Evolutionary conservation across 2,329 filamentous ascomycete species (phyloP), one percentile per base, ranked within the genome.

Genomic region (Trichoderma simmonsii): DNA sequence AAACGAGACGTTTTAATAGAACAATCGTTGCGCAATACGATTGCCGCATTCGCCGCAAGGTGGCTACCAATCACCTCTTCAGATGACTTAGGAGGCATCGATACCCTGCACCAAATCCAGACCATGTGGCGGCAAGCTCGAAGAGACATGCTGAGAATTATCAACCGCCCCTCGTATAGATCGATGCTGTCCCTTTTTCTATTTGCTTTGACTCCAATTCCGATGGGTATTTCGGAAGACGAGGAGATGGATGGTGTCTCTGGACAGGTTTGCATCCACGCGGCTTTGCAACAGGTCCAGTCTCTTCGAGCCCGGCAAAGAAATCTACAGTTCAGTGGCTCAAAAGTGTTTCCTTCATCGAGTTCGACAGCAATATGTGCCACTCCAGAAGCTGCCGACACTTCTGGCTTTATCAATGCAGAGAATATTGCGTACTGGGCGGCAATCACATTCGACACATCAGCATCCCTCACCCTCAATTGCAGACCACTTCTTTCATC

Each of bases 11-110:
- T 11, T 15, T 43, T 43, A 7, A 43, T 63, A 28, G 34, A 28
- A 43, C 32, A 18, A 43, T 63, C 60, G 7, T 63, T 63, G 34
- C 34, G 60, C 14, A 30, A 63, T 63, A 63, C 34, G 8, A 63
- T 63, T 63, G 60, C 60, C 18, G 34, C 60, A 4, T 63, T 63
- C 12, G 60, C 60, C 12, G 34, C 24, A n/a, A 43, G 60, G 39
- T 63, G 60, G 60, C 18, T 63, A 15, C 60, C 60, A 63, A 63
- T 63, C 60, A 63, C 60, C 60, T 43, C 60, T 43, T 63, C 60
- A 28, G 60, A 63, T 30, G 60, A 43, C 34, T 60, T 21, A 1
- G 18, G 34, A 36, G 54, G 54, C 21, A 57, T 43, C 34, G 24
- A 63, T 63, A 63, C n/a, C 24, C 36, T 39, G 60, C 12, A 63